Percentiles rank a stretch among this genome's conserved stretches.
These are phyloP conservation scores for Effrenium voratum DNA, from an alignment of 73 alveolate species.

Conservation along the genomic window DNA sequence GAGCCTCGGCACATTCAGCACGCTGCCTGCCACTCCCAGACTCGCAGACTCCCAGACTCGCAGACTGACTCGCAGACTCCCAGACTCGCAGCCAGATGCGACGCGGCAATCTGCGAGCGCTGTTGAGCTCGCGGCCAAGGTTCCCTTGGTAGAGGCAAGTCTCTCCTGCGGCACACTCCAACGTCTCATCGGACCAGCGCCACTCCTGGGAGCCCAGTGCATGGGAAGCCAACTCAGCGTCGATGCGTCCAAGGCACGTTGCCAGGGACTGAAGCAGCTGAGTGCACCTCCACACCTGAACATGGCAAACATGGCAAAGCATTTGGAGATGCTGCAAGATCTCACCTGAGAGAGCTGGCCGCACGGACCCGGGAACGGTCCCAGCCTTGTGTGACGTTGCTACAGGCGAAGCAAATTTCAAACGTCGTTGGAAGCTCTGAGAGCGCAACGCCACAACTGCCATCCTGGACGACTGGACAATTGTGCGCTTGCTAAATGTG, in stretches of 20 bases:
- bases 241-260: too few relatives aligned
- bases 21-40: too few relatives aligned
- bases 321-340: background rate
- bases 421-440: background rate
- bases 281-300: background rate
- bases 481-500: background rate
- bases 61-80: too few relatives aligned
- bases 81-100: too few relatives aligned
- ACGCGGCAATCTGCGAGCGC: background rate
- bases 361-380: conserved; percentile 50
- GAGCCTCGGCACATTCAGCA: conserved; percentile 31
- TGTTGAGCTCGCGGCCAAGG: conserved; percentile 47
- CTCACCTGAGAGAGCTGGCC: conserved; percentile 32
- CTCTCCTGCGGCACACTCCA: conserved; percentile 44
- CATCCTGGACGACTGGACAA: conserved; percentile 15
- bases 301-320: background rate
- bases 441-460: conserved; percentile 65
- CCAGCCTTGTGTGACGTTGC: background rate
- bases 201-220: conserved; percentile 18
- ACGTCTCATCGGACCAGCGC: conserved; percentile 54
- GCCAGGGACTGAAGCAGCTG: background rate
- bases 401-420: background rate
- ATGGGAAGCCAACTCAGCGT: too few relatives aligned
- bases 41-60: too few relatives aligned
- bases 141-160: conserved; percentile 47